Conservation (phyloP, 176 grass and related monocot genomes). For the Typha latifolia region DNA sequence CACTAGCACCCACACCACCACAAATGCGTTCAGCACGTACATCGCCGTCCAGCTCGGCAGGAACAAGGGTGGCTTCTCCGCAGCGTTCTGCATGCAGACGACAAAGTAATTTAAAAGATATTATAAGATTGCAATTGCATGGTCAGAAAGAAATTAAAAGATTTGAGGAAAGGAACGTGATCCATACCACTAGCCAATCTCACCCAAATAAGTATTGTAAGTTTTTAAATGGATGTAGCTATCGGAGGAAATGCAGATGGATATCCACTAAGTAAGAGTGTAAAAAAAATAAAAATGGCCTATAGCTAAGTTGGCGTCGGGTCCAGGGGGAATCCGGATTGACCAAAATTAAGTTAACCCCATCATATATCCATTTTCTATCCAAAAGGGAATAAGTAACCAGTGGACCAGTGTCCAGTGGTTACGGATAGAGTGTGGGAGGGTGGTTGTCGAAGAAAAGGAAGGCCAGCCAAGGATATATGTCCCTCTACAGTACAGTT, state of each 20-base stretch:
- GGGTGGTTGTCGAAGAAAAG: neutral
- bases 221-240: no score
- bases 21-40: conserved; percentile 64
- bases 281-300: neutral
- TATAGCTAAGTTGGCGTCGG: no score
- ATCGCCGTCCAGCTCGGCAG: conserved; percentile 73
- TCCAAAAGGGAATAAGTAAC: neutral
- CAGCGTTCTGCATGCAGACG: conserved; percentile 41
- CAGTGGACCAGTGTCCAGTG: no score
- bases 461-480: conserved; percentile 4
- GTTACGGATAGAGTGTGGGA: neutral
- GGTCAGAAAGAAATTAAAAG: neutral
- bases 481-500: conserved; percentile 14
- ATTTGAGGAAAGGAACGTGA: neutral
- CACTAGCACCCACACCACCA: conserved; percentile 76
- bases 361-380: neutral
- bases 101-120: neutral
- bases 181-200: neutral
- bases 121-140: neutral
- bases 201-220: neutral
- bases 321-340: neutral
- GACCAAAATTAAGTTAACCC: neutral
- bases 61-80: conserved; percentile 70
- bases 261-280: neutral
- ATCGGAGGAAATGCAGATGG: no score